Evolutionary conservation across 306 rosid species (phyloP).

Genomic region (Parietaria judaica): DNA sequence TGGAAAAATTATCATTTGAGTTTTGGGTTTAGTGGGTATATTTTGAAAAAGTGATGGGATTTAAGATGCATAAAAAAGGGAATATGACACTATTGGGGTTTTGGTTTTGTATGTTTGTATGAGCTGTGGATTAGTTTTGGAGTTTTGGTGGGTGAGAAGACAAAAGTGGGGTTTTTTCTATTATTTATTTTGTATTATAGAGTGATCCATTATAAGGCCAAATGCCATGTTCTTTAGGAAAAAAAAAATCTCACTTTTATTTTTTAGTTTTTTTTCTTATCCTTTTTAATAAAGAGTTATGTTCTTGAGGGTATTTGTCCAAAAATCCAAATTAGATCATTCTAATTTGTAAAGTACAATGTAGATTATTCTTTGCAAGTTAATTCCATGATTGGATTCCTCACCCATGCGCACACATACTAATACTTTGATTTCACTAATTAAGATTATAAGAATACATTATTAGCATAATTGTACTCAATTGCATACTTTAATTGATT

Average conservation of each 20-base stretch:
- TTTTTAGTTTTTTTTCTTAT: background rate
- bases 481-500: background rate
- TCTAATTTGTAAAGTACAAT: background rate
- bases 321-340: slow-evolving; percentile 4
- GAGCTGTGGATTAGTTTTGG: slow-evolving; percentile 25
- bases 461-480: too few species aligned
- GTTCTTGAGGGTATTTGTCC: slow-evolving; percentile 9
- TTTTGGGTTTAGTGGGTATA: slow-evolving; percentile 28
- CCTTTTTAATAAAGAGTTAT: background rate
- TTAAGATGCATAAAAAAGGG: slow-evolving; percentile 6
- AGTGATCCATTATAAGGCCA: slow-evolving; percentile 23
- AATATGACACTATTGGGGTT: slow-evolving; percentile 10
- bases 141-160: slow-evolving; percentile 20
- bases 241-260: background rate
- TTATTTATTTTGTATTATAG: background rate
- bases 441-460: too few species aligned
- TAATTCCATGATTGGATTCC: slow-evolving; percentile 5
- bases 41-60: background rate
- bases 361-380: slow-evolving; percentile 6
- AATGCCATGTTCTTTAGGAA: background rate
- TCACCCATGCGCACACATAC: background rate
- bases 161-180: slow-evolving; percentile 13
- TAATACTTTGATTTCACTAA: background rate
- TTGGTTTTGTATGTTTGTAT: slow-evolving; percentile 17
- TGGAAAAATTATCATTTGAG: background rate